Evolutionary conservation across 371 early-diverging fungal genomes (phyloP), one percentile per base, ranked within the genome.

Genomic region (Mortierella sp.): DNA sequence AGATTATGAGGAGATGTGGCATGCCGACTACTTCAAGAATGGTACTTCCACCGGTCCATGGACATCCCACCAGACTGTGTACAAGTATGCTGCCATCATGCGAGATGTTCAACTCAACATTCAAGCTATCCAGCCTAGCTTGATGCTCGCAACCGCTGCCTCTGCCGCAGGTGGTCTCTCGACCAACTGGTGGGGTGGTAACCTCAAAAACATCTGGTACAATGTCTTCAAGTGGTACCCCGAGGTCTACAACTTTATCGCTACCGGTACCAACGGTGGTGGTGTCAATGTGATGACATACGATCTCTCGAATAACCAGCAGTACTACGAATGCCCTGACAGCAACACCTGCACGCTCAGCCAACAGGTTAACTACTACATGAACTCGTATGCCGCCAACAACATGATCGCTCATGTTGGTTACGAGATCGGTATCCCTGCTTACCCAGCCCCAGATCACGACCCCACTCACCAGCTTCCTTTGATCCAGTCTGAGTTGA

Each of bases 181-280:
- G 2, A 76, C 73, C 64, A 76, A 70, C 76, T 81, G 83, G 83
- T 81, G 83, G 83, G 83, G 83, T 6, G 83, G 83, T 47, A 81
- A 81, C 83, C 73, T 81, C 55, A 81, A 81, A 76, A 76, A 76
- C 73, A 81, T 81, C 58, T 81, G 83, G 83, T 81, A 81, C 77
- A 61, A 66, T 64, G 5, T 70, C 35, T 40, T 70, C 73, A 65
- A 66, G 61, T 81, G 76, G 76, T 81, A 76, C 64, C 76, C 83
- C 20, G 83, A 81, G 2, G 40, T 75, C 58, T 81, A 76, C 73
- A 73, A 61, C 70, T 76, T 70, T 35, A 62, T 81, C 26, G 62
- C 81, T 67, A 69, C 54, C 49, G 72, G 72, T n/a, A 52, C 70
- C 70, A 81, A 81, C 61, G 66, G 66, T n/a, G 83, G 83, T 49